Conservation (phyloP, 1,284 basidiomycete genomes). For the Megacollybia platyphylla region DNA sequence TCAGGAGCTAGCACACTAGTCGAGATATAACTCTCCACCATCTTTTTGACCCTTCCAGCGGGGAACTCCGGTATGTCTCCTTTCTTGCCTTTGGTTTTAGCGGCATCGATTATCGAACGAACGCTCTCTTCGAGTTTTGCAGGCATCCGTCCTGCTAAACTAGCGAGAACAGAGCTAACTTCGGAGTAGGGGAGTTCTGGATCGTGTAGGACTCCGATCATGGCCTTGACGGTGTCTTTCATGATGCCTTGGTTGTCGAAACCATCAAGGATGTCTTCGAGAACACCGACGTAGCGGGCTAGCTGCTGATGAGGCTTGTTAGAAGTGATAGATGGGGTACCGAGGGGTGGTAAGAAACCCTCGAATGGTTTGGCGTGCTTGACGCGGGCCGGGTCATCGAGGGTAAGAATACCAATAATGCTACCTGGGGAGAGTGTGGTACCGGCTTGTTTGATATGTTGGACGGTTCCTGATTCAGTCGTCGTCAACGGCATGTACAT, state of each 20-base stretch:
- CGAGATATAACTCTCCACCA: slow-evolving; percentile 77
- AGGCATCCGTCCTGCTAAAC: slow-evolving; percentile 90
- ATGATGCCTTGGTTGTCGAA: slow-evolving; percentile 91
- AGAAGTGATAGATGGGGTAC: slow-evolving; percentile 78
- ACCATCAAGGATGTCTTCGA: slow-evolving; percentile 90
- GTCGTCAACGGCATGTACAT: slow-evolving; percentile 98
- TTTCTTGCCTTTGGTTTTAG: slow-evolving; percentile 40
- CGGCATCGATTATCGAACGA: slow-evolving; percentile 67
- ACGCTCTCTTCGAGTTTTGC: slow-evolving; percentile 83
- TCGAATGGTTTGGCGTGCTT: slow-evolving; percentile 98
- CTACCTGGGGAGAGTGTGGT: slow-evolving; percentile 96
- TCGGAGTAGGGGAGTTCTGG: slow-evolving; percentile 88
- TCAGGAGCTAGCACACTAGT: slow-evolving; percentile 76
- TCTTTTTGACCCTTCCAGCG: slow-evolving; percentile 67
- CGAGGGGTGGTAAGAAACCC: slow-evolving; percentile 81
- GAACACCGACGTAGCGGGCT: slow-evolving; percentile 61
- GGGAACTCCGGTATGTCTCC: slow-evolving; percentile 75
- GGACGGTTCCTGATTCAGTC: slow-evolving; percentile 91
- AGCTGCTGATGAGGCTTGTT: slow-evolving; percentile 89
- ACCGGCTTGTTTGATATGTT: slow-evolving; percentile 97
- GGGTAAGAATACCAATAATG: slow-evolving; percentile 92
- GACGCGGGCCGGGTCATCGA: slow-evolving; percentile 94
- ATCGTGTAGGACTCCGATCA: slow-evolving; percentile 69
- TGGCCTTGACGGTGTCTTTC: slow-evolving; percentile 72
- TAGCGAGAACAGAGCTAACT: slow-evolving; percentile 73